These are phyloP conservation scores for Umbelopsis ramanniana DNA, from an alignment of 192 early-diverging fungal species.

Conservation along the genomic window DNA sequence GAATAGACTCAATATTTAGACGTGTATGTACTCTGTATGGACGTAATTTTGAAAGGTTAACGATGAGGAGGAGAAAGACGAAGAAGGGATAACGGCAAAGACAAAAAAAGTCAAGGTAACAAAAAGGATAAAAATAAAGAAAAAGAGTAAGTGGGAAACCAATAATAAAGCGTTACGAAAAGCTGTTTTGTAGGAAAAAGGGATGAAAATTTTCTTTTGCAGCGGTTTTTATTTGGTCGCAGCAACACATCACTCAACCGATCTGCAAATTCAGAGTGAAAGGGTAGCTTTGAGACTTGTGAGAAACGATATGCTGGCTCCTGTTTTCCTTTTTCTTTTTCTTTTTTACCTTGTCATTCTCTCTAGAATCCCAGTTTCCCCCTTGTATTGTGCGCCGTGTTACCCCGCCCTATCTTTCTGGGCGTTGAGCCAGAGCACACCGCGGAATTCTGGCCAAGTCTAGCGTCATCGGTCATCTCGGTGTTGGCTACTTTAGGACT, in stretches of 20 bases:
- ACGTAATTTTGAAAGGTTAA: background rate
- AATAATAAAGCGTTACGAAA: background rate
- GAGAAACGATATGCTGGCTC: background rate
- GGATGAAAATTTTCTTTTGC: background rate
- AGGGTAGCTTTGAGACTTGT: background rate
- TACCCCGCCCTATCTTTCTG: background rate
- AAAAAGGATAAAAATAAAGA: background rate
- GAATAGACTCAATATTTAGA: background rate
- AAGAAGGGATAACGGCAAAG: background rate
- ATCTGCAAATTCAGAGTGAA: background rate
- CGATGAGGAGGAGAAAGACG: background rate
- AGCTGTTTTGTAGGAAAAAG: background rate
- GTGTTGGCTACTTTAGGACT: slow-evolving; percentile 2
- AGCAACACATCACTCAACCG: background rate
- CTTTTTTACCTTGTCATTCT: too few species aligned
- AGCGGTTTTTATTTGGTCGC: background rate
- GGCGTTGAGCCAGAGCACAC: background rate
- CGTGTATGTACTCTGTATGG: background rate
- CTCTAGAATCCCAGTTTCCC: background rate
- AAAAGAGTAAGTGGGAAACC: background rate
- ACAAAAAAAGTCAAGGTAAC: too few species aligned
- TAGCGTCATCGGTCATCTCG: background rate
- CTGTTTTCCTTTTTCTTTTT: background rate
- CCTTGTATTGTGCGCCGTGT: background rate
- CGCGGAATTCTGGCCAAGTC: background rate